These are phyloP conservation scores for Arxiozyma slooffiae DNA, from an alignment of 1,139 yeast genomes.

Conservation along the genomic window DNA sequence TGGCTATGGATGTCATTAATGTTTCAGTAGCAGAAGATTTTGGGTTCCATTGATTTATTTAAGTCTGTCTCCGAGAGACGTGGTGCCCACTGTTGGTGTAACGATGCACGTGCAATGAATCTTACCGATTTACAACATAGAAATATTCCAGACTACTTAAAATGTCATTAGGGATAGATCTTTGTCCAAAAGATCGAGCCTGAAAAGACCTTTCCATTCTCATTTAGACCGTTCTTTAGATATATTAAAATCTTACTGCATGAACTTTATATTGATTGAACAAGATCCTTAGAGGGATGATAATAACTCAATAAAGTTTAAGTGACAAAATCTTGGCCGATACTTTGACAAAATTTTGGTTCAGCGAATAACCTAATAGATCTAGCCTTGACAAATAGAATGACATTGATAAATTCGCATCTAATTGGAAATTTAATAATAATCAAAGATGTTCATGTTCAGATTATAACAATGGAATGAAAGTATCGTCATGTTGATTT, in stretches of 20 bases:
- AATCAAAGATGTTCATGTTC: conserved; percentile 18
- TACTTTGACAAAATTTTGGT: conserved; percentile 51
- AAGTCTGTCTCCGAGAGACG: conserved; percentile 99
- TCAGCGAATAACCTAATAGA: conserved; percentile 34
- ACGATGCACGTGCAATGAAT: conserved; percentile 70
- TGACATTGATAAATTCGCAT: conserved; percentile 52
- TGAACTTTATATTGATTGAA: conserved; percentile 56
- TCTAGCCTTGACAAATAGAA: conserved; percentile 63
- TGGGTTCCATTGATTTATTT: conserved; percentile 74
- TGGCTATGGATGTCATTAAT: conserved; percentile 72
- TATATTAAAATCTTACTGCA: conserved; percentile 53
- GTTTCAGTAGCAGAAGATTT: conserved; percentile 71
- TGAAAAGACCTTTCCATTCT: conserved; percentile 84
- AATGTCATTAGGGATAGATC: conserved; percentile 57
- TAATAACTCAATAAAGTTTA: conserved; percentile 37
- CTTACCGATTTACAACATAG: conserved; percentile 66
- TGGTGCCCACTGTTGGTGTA: conserved; percentile 98
- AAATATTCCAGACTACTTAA: conserved; percentile 72
- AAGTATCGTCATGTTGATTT: conserved; percentile 66
- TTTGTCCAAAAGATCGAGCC: conserved; percentile 36
- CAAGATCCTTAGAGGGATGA: conserved; percentile 76
- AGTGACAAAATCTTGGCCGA: conserved; percentile 52
- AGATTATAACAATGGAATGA: conserved; percentile 59
- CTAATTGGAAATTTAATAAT: conserved; percentile 41
- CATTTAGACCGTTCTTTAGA: conserved; percentile 69